A percentile compares a stretch with the other conserved stretches of the same genome.
Conservation (phyloP, 129 eudicot genomes). For the Dittrichia graveolens region DNA sequence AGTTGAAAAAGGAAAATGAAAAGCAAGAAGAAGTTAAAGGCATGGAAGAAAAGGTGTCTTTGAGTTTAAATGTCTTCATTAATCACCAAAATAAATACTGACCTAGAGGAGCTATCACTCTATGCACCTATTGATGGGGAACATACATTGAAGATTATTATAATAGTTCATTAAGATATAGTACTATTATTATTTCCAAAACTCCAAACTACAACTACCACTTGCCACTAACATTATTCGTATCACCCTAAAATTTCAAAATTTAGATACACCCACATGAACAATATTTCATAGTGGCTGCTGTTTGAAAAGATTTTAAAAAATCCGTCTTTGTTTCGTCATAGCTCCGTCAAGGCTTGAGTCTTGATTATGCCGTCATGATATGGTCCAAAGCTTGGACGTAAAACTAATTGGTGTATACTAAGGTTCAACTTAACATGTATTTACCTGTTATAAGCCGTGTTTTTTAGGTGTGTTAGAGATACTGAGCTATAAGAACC, state of each 20-base stretch:
- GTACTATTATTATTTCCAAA: slow-evolving; percentile 1
- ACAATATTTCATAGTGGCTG: background rate
- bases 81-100: slow-evolving; percentile 24
- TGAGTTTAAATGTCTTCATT: slow-evolving; percentile 18
- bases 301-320: too few species aligned
- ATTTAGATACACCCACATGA: background rate
- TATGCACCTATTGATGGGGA: slow-evolving; percentile 28
- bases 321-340: too few species aligned
- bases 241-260: too few species aligned
- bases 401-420: too few species aligned
- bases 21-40: background rate
- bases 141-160: background rate
- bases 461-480: too few species aligned
- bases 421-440: too few species aligned
- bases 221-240: background rate
- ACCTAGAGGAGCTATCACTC: slow-evolving; percentile 8
- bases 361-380: too few species aligned
- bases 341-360: too few species aligned
- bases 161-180: background rate
- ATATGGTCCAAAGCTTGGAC: too few species aligned
- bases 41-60: background rate
- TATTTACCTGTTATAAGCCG: too few species aligned
- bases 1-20: background rate
- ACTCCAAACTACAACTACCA: background rate
- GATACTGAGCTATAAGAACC: too few species aligned